Base-by-base conservation (phyloP, 331 rosid genomes). In the Quercus phellos region DNA sequence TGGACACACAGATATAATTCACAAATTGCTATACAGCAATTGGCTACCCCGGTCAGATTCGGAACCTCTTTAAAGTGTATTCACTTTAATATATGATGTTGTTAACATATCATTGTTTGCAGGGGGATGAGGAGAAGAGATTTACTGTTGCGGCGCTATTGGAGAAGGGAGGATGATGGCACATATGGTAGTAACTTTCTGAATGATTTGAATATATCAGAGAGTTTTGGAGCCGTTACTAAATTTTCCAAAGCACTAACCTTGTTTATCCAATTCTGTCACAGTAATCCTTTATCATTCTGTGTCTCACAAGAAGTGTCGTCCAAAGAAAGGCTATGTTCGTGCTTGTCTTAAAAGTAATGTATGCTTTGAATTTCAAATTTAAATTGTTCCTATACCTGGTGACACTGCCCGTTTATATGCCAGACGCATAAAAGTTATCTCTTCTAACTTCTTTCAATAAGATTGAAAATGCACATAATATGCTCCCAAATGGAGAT, bases 131-230 rank as follows among this genome's bases (percentile, higher is more conserved):
- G 78, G 70, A 85, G 87, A 69, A 78, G 98, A 84, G 98, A 94
- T 89, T 84, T 94, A 38, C 73, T 94, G 60, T 3, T 94, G 74
- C 78, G 87, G 16, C 96, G 98, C 55, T 94, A 94, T 46, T 94
- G 98, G 98, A 92, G 98, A 83, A 88, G 98, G 78, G 96, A 94
- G 80, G 96, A 94, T 13, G 96, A 94, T 85, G 98, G 98, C 73
- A 90, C 98, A 86, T 94, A 94, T 77, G 97, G 98, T 94, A 85
- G 3, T 60, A 53, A 35, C 50, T 27, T 79, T 78, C 34, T 67
- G 55, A 55, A 59, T 30, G 29, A 63, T 67, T 76, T 51, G 55
- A 8, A 8, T 38, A 34, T 51, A 55, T 59, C n/a, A 56, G 12
- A 13, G 51, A 79, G 61, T 35, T 75, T 51, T 84, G 80, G 21